These are phyloP conservation scores for Gossypium turneri DNA, from an alignment of 345 rosid species.

Conservation along the genomic window DNA sequence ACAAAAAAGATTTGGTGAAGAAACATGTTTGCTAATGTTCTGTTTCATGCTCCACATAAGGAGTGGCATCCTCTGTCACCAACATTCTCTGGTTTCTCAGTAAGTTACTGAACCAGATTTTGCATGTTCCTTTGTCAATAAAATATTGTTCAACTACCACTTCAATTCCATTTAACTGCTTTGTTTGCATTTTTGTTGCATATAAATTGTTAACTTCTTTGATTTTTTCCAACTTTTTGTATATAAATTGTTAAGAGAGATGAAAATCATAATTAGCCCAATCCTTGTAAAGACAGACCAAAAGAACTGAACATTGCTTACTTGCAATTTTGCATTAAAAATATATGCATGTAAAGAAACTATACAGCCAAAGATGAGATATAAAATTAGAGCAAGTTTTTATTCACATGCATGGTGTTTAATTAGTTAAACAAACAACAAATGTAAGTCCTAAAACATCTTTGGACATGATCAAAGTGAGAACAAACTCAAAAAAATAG, in stretches of 20 bases:
- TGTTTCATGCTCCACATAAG: neutral
- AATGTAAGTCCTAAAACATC: neutral
- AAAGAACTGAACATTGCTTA: too few relatives aligned
- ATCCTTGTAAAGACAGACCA: too few relatives aligned
- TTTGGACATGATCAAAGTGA: neutral
- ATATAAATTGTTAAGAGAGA: too few relatives aligned
- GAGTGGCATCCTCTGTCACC: neutral
- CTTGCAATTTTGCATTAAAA: too few relatives aligned
- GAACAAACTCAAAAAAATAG: neutral
- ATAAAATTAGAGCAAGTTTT: neutral
- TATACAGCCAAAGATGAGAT: neutral
- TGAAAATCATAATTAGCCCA: too few relatives aligned
- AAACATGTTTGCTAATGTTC: neutral
- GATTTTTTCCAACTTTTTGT: too few relatives aligned
- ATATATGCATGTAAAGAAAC: neutral
- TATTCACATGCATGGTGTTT: neutral
- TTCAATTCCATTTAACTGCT: neutral
- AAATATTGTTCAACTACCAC: neutral
- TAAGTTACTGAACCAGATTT: neutral
- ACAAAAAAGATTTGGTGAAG: too few relatives aligned
- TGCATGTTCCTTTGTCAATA: neutral
- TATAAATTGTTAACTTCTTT: too few relatives aligned
- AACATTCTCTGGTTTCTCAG: neutral
- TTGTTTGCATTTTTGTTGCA: too few relatives aligned
- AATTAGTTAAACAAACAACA: neutral